A percentile compares a stretch with the other conserved stretches of the same genome.
Conservation (phyloP, 108 stramenopile genomes). For the Nannochloropsis salina region DNA sequence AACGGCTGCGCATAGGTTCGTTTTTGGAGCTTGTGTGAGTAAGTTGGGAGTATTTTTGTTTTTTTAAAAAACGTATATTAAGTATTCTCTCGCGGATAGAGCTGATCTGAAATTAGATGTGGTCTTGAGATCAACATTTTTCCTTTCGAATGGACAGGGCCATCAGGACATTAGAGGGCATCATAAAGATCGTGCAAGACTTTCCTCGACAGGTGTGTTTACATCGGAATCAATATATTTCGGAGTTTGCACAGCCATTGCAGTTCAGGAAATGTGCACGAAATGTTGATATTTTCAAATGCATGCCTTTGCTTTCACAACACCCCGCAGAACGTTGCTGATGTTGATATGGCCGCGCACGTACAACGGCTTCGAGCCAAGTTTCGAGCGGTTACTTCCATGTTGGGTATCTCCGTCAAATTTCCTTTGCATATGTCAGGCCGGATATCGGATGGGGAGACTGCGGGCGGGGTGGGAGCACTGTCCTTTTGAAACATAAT, state of each 20-base stretch:
- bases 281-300: too few species aligned
- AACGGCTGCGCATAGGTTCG: too few species aligned
- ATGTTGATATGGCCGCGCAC: not conserved
- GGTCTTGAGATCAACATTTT: not conserved
- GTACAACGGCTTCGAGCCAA: slow-evolving; percentile 11
- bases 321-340: not conserved
- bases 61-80: too few species aligned
- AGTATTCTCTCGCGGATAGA: too few species aligned
- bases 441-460: not conserved
- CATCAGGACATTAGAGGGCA: not conserved
- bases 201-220: slow-evolving; percentile 13
- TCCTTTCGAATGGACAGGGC: not conserved
- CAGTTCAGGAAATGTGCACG: too few species aligned
- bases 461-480: not conserved
- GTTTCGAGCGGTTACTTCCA: slow-evolving; percentile 6
- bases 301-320: too few species aligned
- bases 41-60: too few species aligned
- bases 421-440: not conserved
- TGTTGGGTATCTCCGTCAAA: not conserved
- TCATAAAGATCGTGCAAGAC: not conserved
- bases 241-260: too few species aligned
- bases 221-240: too few species aligned
- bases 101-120: too few species aligned
- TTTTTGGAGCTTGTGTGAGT: too few species aligned
- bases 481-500: not conserved